Evolutionary conservation across 106 monocot species (phyloP).

Genomic region (Cymbidium sinense): DNA sequence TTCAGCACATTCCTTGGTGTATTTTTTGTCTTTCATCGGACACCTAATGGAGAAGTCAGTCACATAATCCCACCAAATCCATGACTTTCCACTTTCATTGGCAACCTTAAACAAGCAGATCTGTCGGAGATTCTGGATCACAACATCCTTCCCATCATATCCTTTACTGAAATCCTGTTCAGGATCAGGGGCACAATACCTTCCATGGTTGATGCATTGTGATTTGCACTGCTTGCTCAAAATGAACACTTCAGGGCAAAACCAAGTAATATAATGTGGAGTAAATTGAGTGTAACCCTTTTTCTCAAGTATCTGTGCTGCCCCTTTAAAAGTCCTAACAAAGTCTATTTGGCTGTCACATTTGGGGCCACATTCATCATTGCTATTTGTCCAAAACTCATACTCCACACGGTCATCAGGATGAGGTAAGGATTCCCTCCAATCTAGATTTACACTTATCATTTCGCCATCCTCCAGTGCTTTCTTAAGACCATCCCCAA

Average conservation of each 20-base stretch:
- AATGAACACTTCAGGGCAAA: slow-evolving; percentile 59
- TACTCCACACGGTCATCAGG: slow-evolving; percentile 84
- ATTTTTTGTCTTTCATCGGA: slow-evolving; percentile 76
- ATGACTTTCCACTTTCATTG: slow-evolving; percentile 62
- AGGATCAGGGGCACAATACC: slow-evolving; percentile 82
- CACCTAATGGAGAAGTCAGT: slow-evolving; percentile 78
- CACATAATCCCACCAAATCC: slow-evolving; percentile 93
- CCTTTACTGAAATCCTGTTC: slow-evolving; percentile 67
- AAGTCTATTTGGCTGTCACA: slow-evolving; percentile 87
- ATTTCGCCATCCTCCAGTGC: slow-evolving; percentile 45
- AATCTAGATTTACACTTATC: slow-evolving; percentile 66
- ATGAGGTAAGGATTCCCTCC: slow-evolving; percentile 81
- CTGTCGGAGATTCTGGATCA: slow-evolving; percentile 69
- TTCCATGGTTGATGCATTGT: slow-evolving; percentile 79
- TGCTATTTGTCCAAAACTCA: slow-evolving; percentile 80
- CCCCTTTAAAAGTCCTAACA: slow-evolving; percentile 67
- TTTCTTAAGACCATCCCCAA: slow-evolving; percentile 61
- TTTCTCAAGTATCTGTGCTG: slow-evolving; percentile 67
- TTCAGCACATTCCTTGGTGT: slow-evolving; percentile 74
- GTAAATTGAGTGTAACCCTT: slow-evolving; percentile 71
- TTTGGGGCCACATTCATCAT: slow-evolving; percentile 75
- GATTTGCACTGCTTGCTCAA: slow-evolving; percentile 83
- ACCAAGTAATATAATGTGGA: slow-evolving; percentile 90
- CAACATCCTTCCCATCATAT: slow-evolving; percentile 78
- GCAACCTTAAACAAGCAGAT: slow-evolving; percentile 66